phyloP scores from a whole-genome alignment of 1,139 yeast species.

The Schwanniomyces etchellsii region DNA sequence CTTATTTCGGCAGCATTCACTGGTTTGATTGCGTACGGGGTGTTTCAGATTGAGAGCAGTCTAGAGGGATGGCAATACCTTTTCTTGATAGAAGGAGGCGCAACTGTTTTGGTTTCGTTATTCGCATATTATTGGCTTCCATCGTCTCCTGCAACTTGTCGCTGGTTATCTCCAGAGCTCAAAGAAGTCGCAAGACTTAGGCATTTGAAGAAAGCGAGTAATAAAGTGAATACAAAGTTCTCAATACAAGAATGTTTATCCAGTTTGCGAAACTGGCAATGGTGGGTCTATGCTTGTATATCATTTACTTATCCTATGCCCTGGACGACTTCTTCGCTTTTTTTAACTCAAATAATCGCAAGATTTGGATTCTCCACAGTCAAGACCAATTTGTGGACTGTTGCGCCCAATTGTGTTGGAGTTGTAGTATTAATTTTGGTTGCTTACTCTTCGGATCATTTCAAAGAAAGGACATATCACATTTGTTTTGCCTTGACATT shows the following conservation, averaged over 20 bases:
- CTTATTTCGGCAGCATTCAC: constrained; percentile 11
- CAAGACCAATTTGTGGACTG: constrained; percentile 23
- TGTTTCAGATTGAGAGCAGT: constrained; percentile 6
- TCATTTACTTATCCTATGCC: constrained; percentile 46
- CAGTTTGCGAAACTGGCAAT: constrained; percentile 25
- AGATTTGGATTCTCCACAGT: constrained; percentile 23
- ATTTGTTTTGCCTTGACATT: constrained; percentile 29
- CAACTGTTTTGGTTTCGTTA: constrained; percentile 13
- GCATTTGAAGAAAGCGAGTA: constrained; percentile 21
- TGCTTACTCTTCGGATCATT: constrained; percentile 20
- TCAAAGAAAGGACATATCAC: constrained; percentile 26
- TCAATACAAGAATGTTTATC: constrained; percentile 20
- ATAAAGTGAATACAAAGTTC: constrained; percentile 15
- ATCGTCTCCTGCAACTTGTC: constrained; percentile 9
- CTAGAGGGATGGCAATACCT: constrained; percentile 21
- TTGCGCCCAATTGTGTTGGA: constrained; percentile 28
- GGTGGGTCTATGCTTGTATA: constrained; percentile 22
- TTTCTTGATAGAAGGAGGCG: constrained; percentile 17
- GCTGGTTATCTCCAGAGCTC: constrained; percentile 9
- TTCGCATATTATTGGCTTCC: constrained; percentile 11
- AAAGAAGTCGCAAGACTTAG: constrained; percentile 3
- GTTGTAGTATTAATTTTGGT: constrained; percentile 19
- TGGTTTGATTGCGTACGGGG: constrained; percentile 12
- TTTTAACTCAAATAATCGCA: constrained; percentile 35
- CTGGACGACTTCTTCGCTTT: constrained; percentile 40